Evolutionary conservation across 2,329 filamentous ascomycete species (phyloP), one percentile per base, ranked within the genome.

Genomic region (Hymenoscyphus infarciens): DNA sequence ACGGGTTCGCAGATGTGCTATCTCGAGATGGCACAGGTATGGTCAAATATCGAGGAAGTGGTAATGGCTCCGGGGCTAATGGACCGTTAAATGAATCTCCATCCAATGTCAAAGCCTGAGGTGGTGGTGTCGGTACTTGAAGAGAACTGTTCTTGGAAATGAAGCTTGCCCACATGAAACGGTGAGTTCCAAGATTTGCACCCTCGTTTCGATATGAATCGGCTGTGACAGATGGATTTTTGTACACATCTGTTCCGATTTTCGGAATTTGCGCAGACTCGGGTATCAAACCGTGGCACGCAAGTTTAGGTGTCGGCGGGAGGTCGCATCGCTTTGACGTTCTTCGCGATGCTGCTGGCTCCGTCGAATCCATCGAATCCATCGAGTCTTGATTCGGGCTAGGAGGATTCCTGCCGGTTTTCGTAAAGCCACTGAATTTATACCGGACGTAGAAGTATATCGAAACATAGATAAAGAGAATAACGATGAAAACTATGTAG

Each of bases 361-460:
- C 54, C n/a, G 49, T 61, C 31, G 58, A 60, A 59, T 64, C 57
- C 15, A 62, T 61, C 31, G 58, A 60, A 59, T 64, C 57, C 15
- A 62, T 45, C 3, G 66, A 65, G 33, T 57, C 57, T 13, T 45
- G 55, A 60, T 63, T 64, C 3, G 60, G 57, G 19, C 49, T 57
- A 35, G 63, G 62, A 15, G 61, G 61, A 16, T 58, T 60, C 45
- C 56, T 63, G 19, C 60, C 63, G 5, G 64, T 38, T 42, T 64
- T 67, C 29, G 66, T 64, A 57, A 74, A 75, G 13, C 67, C 69
- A 38, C 69, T 61, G 38, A 74, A 74, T 57, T 72, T 74, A 60
- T 70, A 74, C 22, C 78, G 75, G 7, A 92, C 85, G 66, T 91
- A 89, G 11, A 84, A 71, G 72, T 92, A 92, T n/a, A 92, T 87